Base-by-base conservation (phyloP, 805 yeast genomes). In the Yarrowia sp. region DNA sequence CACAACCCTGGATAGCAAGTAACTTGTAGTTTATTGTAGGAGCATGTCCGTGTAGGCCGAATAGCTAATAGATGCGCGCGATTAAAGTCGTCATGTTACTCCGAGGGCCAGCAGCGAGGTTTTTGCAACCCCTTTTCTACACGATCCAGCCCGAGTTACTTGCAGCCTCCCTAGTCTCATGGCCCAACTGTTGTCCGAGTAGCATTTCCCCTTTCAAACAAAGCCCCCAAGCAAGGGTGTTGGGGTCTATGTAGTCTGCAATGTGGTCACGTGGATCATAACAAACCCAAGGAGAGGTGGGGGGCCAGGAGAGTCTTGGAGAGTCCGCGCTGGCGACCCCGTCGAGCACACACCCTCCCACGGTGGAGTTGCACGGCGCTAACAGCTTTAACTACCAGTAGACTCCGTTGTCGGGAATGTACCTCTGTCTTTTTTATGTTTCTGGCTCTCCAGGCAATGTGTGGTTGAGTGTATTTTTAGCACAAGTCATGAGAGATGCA, bases 401-500 rank as follows among this genome's bases (percentile, higher is more conserved):
- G 64, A 42, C 40, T 42, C 61, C 14, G 19, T 15, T 26, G 38
- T 42, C 38, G 59, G 36, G 43, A 53, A 40, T 53, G 59, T 53
- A 38, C 58, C 59, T 12, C 42, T 52, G 58, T 3, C 8, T 52
- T 16, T 45, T 38, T 53, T 19, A 16, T 38, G 19, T 53, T 53
- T 19, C 40, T 19, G 35, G 45, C 11, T 19, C 45, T 5, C 59
- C 59, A 36, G 38, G 43, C 36, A 48, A 49, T n/a, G 16, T 40
- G 45, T 40, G 59, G 59, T 40, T 35, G 49, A 56, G 49, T 41
- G 64, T 56, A 56, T 56, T 56, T 56, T 56, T 56, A 56, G 64
- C 64, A 42, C 64, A 42, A 43, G 48, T 41, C 48, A 41, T 56
- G 64, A 56, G 63, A 56, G 64, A 42, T 56, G 64, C 64, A 56